phyloP scores from a whole-genome alignment of 176 grass and related monocot genomes.

The Hordeum marinum region DNA sequence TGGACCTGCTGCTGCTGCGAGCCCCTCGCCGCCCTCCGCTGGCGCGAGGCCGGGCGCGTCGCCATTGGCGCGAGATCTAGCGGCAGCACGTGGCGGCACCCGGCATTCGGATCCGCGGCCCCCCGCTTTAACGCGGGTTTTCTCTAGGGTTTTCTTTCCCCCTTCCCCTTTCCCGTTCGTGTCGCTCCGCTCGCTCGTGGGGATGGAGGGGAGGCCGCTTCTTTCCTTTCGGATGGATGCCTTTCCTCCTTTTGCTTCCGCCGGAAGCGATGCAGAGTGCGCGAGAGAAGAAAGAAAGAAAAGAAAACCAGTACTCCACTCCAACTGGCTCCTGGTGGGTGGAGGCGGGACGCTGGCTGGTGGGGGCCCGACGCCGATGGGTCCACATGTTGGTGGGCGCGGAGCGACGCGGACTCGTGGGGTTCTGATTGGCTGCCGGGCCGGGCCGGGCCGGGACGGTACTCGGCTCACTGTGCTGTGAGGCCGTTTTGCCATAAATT shows the following conservation, averaged over 20 bases:
- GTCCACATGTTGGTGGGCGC: not conserved
- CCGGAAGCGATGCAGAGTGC: constrained; percentile 53
- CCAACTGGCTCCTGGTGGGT: constrained; percentile 11
- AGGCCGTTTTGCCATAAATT: not conserved
- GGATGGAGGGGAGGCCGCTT: not conserved
- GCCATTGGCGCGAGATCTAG: constrained; percentile 49
- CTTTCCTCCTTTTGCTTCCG: constrained; percentile 69
- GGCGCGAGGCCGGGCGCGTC: constrained; percentile 42
- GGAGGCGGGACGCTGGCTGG: not conserved
- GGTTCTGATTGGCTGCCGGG: constrained; percentile 6
- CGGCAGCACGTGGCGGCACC: constrained; percentile 1
- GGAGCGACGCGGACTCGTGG: constrained; percentile 16
- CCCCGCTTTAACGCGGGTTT: constrained; percentile 38
- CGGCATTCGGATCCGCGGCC: constrained; percentile 30
- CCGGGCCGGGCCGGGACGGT: not conserved
- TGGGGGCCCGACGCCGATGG: not conserved
- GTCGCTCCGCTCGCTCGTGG: not conserved
- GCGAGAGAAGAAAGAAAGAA: not conserved
- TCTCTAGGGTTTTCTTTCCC: constrained; percentile 52
- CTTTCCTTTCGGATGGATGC: constrained; percentile 18
- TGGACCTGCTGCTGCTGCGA: not conserved
- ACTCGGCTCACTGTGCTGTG: not conserved
- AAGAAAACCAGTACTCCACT: constrained; percentile 8
- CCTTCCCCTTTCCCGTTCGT: constrained; percentile 22
- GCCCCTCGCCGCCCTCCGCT: constrained; percentile 41